Evolutionary conservation across 2,329 filamentous ascomycete species (phyloP), one percentile per base, ranked within the genome.

Genomic region (Diaporthe ilicicola): DNA sequence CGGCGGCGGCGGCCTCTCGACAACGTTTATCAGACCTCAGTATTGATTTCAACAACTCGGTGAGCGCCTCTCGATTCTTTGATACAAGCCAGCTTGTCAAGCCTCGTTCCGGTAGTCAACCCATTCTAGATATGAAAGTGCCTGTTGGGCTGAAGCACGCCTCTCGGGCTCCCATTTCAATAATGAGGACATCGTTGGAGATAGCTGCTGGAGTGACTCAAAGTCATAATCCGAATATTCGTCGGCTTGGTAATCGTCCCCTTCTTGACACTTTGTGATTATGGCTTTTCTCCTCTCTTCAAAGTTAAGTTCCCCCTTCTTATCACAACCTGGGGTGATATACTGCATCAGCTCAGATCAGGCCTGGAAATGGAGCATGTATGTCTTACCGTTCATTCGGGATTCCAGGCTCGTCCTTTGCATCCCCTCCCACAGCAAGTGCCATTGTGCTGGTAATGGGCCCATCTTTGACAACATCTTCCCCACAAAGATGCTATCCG

Each of bases 31-130:
- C n/a, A n/a, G n/a, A n/a, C n/a, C n/a, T n/a, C n/a, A n/a, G n/a
- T n/a, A n/a, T n/a, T n/a, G n/a, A n/a, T n/a, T n/a, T n/a, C n/a
- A n/a, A n/a, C n/a, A n/a, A n/a, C n/a, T n/a, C n/a, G n/a, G n/a
- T n/a, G n/a, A n/a, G n/a, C n/a, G n/a, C n/a, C n/a, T n/a, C n/a
- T n/a, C 12, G 19, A 37, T 39, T 19, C n/a, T 24, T 19, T 22
- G n/a, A 55, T n/a, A 55, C 37, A 17, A 9, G 10, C 19, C 10
- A 4, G 4, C n/a, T 10, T 8, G n/a, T 64, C 59, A 64, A 37
- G 59, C 12, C 51, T 67, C 39, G 9, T n/a, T 46, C 4, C 65
- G 37, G 37, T 67, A 44, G 42, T 67, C 65, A 46, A 48, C 19
- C 65, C 39, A 67, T 13, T 19, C 2, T 1, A 37, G 24, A 3